These are phyloP conservation scores for Rhynchospora pubera DNA, from an alignment of 176 grass and related monocot genomes.

Conservation along the genomic window DNA sequence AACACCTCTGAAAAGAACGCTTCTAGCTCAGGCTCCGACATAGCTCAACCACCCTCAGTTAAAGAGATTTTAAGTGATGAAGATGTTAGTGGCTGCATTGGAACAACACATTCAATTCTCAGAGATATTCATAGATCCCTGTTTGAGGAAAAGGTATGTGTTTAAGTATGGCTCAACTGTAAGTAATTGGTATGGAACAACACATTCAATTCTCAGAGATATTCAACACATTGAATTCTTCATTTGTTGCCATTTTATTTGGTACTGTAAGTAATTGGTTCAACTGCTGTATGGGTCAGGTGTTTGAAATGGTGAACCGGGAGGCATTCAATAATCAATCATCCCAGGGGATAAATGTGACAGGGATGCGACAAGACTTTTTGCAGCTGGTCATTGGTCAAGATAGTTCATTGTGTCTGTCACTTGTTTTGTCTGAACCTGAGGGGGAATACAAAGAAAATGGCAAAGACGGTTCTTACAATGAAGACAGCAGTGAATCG, in stretches of 20 bases:
- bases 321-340: conserved; percentile 48
- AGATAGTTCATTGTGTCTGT: conserved; percentile 69
- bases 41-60: conserved; percentile 14
- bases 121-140: conserved; percentile 59
- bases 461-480: conserved; percentile 15
- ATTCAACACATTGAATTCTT: too few relatives aligned
- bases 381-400: conserved; percentile 86
- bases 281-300: conserved; percentile 30
- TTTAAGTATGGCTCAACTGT: too few relatives aligned
- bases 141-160: conserved; percentile 76
- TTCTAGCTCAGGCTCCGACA: conserved; percentile 20
- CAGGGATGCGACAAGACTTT: conserved; percentile 86
- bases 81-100: conserved; percentile 50
- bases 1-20: conserved; percentile 34
- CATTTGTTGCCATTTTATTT: neutral
- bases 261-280: conserved; percentile 12
- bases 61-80: conserved; percentile 31
- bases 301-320: conserved; percentile 80
- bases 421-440: conserved; percentile 40
- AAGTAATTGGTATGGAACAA: too few relatives aligned
- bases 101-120: conserved; percentile 63
- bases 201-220: too few relatives aligned
- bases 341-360: conserved; percentile 66
- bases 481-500: conserved; percentile 24
- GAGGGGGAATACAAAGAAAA: conserved; percentile 31